Evolutionary conservation across 192 early-diverging fungal genomes (phyloP), one percentile per base, ranked within the genome.

Genomic region (Linnemannia schmuckeri): DNA sequence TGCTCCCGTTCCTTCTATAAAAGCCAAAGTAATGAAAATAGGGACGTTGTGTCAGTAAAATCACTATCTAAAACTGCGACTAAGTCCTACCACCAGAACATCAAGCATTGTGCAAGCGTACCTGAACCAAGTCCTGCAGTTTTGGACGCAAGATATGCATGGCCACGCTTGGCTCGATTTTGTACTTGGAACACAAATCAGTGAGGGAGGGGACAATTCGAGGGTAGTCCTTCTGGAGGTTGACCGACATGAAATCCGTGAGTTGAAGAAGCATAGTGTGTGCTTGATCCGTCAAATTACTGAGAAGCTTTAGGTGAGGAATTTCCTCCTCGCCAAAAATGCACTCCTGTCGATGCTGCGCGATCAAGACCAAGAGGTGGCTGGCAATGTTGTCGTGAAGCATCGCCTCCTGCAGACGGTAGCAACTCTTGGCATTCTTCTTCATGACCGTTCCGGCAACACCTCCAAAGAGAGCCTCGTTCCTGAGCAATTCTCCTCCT

Each of bases 91-190:
- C 15, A 30, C 6, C 2, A 8, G 24, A 71, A 35, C 18, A 42
- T 22, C 6, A 27, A 57, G n/a, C 9, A 66, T 15, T 4, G 20
- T 5, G 24, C 42, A 44, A 12, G 42, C 78, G 20, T 76, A 82
- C 54, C 47, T 82, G 47, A 69, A 68, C 78, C 46, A 90, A 47
- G 47, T 89, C 72, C 22, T 82, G 78, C 20, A 96, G 81, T 30
- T 91, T 92, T 35, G 94, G 94, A 24, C 96, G 85, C 5, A 92
- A 66, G 42, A 97, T 91, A 24, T 89, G 87, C 90, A 96, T 96
- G 2, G 93, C 93, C 37, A 91, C 87, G 27, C 91, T 90, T 10
- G 91, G 90, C 3, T 94, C 91, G 66, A 96, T 70, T n/a, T 87
- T 89, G 81, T 94, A 96, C 4, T 90, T 88, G 6, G 81, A 72